These are phyloP conservation scores for Hanseniaspora uvarum DNA, from an alignment of 1,139 yeast species.

Conservation along the genomic window DNA sequence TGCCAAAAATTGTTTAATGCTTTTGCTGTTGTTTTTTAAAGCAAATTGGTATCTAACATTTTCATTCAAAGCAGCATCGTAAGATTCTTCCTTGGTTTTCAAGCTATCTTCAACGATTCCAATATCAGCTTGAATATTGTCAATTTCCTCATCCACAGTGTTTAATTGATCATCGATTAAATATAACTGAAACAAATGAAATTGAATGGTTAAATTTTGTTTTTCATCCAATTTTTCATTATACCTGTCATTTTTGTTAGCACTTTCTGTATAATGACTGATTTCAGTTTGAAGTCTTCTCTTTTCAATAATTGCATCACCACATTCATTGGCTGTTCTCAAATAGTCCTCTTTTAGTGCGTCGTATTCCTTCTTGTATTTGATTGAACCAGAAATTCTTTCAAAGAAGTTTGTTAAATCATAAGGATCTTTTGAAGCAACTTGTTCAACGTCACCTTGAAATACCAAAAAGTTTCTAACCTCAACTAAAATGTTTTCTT, in stretches of 20 bases:
- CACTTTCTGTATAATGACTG: slow-evolving; percentile 68
- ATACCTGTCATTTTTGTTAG: slow-evolving; percentile 60
- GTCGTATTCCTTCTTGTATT: slow-evolving; percentile 60
- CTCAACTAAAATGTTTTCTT: slow-evolving; percentile 76
- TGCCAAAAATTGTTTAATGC: slow-evolving; percentile 28
- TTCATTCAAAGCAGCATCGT: slow-evolving; percentile 32
- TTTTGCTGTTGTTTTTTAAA: slow-evolving; percentile 36
- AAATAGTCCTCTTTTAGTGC: slow-evolving; percentile 54
- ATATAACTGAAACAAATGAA: slow-evolving; percentile 55
- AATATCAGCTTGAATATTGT: slow-evolving; percentile 30
- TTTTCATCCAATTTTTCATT: slow-evolving; percentile 47
- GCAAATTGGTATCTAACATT: slow-evolving; percentile 42
- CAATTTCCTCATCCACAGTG: slow-evolving; percentile 29
- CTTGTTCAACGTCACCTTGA: slow-evolving; percentile 93
- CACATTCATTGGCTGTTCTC: slow-evolving; percentile 53
- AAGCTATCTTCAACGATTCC: slow-evolving; percentile 30
- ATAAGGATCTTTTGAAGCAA: slow-evolving; percentile 76
- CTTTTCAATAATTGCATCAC: slow-evolving; percentile 58
- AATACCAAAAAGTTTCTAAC: slow-evolving; percentile 89
- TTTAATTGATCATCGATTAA: slow-evolving; percentile 49
- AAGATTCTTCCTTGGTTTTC: slow-evolving; percentile 27
- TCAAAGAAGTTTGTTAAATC: slow-evolving; percentile 71
- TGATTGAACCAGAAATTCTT: slow-evolving; percentile 71
- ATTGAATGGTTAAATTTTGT: slow-evolving; percentile 39
- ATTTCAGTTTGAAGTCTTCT: slow-evolving; percentile 67